Base-by-base conservation (phyloP, 208 protist genomes). In the Trypanosoma cruzi region DNA sequence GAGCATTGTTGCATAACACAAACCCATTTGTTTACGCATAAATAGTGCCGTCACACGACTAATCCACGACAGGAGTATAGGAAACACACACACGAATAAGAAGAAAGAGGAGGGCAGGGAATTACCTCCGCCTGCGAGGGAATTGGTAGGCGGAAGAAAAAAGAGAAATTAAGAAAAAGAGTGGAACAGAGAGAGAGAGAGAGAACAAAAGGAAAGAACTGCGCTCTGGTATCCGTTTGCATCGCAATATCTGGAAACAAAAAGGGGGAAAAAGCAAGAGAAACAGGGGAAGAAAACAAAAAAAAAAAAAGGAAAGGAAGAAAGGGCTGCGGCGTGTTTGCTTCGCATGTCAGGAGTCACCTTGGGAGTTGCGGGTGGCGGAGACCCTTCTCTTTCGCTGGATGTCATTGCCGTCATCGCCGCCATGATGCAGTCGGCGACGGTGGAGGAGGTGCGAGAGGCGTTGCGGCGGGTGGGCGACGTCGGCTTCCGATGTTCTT, bases 351-450 rank as follows among this genome's bases (percentile, higher is more conserved):
- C 42, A 13, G 24, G 18, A 31, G 37, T 28, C 13, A 49, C 28
- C 20, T 16, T 29, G 3, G 31, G 26, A 20, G 8, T 22, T 29
- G 7, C 18, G 29, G 58, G 11, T 32, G 24, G 10, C 1, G 10
- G 3, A 37, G 3, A 5, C 20, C 6, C 72, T 70, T 14, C 84
- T 84, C 56, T 77, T 44, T 64, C 62, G 11, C 79, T 91, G 55
- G 84, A 92, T 24, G 89, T 91, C 7, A 55, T 92, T 49, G 44
- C 82, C 36, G 82, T 86, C 36, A 72, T 91, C 49, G 65, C 80
- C 34, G 55, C 74, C 26, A 82, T 95, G 44, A 84, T 81, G 59
- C 67, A 81, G 60, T 78, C 73, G 20, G 77, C 79, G 52, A 84
- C 86, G 1, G 70, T 68, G 36, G 34, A 80, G n/a, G 61, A 84